Conservation (phyloP, 2,329 filamentous ascomycete genomes). For the Diaporthe sp. region DNA sequence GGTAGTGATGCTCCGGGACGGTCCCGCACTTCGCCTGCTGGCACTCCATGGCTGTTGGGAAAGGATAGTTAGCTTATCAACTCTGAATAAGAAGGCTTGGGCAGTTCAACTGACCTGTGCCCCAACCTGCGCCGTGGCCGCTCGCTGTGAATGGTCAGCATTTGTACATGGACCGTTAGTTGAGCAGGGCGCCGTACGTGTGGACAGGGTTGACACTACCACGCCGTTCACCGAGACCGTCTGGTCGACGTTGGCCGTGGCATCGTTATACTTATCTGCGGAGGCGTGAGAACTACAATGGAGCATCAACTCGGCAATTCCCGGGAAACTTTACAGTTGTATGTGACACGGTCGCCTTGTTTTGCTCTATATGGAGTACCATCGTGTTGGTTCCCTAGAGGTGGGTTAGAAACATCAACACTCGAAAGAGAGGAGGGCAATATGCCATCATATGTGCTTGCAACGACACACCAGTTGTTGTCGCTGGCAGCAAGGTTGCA, state of each 20-base stretch:
- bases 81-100: not conserved
- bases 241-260: not conserved
- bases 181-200: not conserved
- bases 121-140: not conserved
- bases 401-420: not conserved
- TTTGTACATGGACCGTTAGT: fast-evolving
- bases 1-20: constrained; percentile 55
- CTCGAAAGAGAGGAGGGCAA: not conserved
- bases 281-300: not conserved
- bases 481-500: not conserved
- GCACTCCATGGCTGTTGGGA: constrained; percentile 47
- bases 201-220: not conserved
- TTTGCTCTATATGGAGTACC: not conserved
- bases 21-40: constrained; percentile 54
- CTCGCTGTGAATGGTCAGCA: not conserved
- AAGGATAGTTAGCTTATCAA: not conserved
- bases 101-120: not conserved
- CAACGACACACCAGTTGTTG: constrained; percentile 3
- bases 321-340: not conserved
- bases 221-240: not conserved
- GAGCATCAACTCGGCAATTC: not conserved
- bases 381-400: not conserved
- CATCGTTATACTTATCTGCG: not conserved
- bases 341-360: not conserved
- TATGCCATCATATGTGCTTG: constrained; percentile 6